Base-by-base conservation (phyloP, 2,329 filamentous ascomycete genomes). In the Penicillium frequentans region DNA sequence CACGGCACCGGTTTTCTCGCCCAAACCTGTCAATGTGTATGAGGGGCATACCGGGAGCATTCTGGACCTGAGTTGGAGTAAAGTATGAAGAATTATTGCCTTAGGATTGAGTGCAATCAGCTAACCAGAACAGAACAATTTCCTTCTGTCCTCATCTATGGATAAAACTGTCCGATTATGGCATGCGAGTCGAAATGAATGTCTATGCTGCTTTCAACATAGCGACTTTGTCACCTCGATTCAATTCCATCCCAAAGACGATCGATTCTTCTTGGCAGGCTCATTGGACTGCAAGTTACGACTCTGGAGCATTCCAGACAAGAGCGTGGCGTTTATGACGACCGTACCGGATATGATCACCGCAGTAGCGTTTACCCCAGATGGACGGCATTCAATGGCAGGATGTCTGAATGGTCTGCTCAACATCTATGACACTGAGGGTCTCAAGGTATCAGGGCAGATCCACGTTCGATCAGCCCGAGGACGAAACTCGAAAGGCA, bases 281-380 rank as follows among this genome's bases (percentile, higher is more conserved):
- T 96, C 91, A 1, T 81, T 98, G 7, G 95, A 99, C 71, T 89
- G 88, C 1, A 93, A 92, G 64, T 75, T 99, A 50, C 84, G 95
- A 16, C 77, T 99, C 2, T 99, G 95, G 95, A 97, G 92, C 70
- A 99, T 99, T 47, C 93, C 95, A 0, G 95, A 99, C 73, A 97
- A 96, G 72, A 86, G 84, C n/a, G 90, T 98, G 27, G 93, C 93
- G 0, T 98, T 87, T 70, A 88, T 88, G 62, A 88, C 84, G 9
- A 85, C 89, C 44, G 79, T 93, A 0, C 86, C 89, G 0, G 93
- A 97, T 64, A 89, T 98, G 73, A 92, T 98, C 60, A 99, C 95
- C 0, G 91, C 95, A 1, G 93, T 98, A 0, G 87, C 90, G 0
- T 99, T 99, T 68, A 91, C 92, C 0, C 95, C 95, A 0, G 93